Percentiles rank a stretch among this genome's conserved stretches.
Conservation (phyloP, 116 monocot species). For the Cymodocea nodosa region DNA sequence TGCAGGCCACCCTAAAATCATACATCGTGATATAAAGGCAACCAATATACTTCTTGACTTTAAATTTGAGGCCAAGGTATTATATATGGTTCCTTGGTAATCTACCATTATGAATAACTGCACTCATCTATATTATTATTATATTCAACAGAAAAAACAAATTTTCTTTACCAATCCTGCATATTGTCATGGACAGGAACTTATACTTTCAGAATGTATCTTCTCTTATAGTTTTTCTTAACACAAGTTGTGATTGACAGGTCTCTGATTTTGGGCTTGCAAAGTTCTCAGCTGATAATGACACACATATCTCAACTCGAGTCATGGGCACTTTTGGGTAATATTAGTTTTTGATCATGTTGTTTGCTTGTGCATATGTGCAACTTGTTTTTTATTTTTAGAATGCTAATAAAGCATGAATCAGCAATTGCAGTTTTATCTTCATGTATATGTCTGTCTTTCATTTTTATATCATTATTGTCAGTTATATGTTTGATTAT, state of each 20-base stretch:
- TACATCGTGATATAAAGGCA: no score
- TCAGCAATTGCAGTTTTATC: background rate
- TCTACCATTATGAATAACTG: background rate
- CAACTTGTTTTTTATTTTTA: background rate
- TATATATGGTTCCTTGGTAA: background rate
- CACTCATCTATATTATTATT: background rate
- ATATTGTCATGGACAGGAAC: background rate
- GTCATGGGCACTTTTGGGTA: slow-evolving; percentile 27
- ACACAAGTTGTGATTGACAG: background rate
- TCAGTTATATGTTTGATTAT: background rate
- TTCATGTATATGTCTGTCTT: background rate
- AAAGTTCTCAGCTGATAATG: slow-evolving; percentile 1
- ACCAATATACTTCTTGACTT: no score
- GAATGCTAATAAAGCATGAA: background rate
- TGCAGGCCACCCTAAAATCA: no score
- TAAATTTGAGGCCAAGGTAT: background rate
- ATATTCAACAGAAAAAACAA: background rate
- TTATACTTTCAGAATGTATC: background rate
- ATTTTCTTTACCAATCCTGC: background rate
- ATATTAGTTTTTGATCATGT: background rate
- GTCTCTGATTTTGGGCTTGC: slow-evolving; percentile 13
- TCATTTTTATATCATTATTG: background rate
- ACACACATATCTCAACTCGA: slow-evolving; percentile 8
- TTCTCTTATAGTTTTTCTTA: background rate
- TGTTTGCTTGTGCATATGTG: background rate